Evolutionary conservation across 2,329 filamentous ascomycete genomes (phyloP).

Genomic region (Domatiomyces globalis): DNA sequence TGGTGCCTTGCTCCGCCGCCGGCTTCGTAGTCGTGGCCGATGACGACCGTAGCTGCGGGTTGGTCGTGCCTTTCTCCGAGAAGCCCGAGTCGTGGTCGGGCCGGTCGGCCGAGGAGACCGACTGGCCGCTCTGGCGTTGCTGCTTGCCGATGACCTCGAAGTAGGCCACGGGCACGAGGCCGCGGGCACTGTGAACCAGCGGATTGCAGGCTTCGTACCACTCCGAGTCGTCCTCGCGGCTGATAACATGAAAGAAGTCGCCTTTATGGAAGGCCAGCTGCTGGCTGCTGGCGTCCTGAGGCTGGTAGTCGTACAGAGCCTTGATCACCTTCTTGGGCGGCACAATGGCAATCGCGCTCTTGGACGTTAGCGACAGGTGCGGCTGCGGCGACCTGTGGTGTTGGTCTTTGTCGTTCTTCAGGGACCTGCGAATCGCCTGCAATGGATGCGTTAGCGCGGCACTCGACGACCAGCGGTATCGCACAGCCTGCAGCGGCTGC

Average conservation of each 20-base stretch:
- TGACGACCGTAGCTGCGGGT: slow-evolving; percentile 23
- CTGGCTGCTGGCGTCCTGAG: slow-evolving; percentile 50
- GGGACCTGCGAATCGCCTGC: slow-evolving; percentile 69
- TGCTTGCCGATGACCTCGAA: slow-evolving; percentile 89
- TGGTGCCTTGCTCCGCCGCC: slow-evolving; percentile 28
- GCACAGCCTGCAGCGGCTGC: neutral
- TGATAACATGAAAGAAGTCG: slow-evolving; percentile 97
- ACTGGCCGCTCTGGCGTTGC: slow-evolving; percentile 72
- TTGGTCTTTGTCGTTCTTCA: slow-evolving; percentile 71
- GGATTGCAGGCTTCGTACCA: slow-evolving; percentile 99
- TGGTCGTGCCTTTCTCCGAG: slow-evolving; percentile 38
- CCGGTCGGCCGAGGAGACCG: slow-evolving; percentile 38
- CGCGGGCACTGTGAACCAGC: slow-evolving; percentile 67
- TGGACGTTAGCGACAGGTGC: slow-evolving; percentile 65
- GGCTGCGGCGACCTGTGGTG: slow-evolving; percentile 30
- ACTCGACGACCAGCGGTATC: slow-evolving; percentile 1
- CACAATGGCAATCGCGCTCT: slow-evolving; percentile 75
- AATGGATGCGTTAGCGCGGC: slow-evolving; percentile 2
- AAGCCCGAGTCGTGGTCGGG: slow-evolving; percentile 80
- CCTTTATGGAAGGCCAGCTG: slow-evolving; percentile 85
- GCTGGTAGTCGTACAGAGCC: slow-evolving; percentile 84
- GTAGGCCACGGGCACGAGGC: slow-evolving; percentile 83
- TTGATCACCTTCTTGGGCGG: slow-evolving; percentile 97
- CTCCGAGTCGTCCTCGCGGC: slow-evolving; percentile 80
- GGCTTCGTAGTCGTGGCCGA: slow-evolving; percentile 23